Percentiles rank a stretch among this genome's conserved stretches.
Conservation (phyloP, 164 flowering plant genomes). For the Litsea cubeba region DNA sequence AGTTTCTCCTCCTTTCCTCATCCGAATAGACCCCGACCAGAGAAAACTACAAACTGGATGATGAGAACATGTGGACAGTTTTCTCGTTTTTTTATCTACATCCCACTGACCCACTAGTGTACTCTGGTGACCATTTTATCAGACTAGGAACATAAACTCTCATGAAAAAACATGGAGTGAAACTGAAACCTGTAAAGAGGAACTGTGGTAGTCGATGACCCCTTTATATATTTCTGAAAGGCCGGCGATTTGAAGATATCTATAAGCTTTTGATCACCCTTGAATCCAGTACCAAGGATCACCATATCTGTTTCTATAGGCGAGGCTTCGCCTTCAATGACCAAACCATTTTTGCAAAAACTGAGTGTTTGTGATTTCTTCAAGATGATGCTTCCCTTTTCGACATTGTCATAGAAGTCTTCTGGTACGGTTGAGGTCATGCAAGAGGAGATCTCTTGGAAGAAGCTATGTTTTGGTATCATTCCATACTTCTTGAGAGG, state of each 20-base stretch:
- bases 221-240: conserved; percentile 30
- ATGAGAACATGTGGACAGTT: not conserved
- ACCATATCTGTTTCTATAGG: conserved; percentile 46
- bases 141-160: too few species aligned
- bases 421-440: conserved; percentile 31
- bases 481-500: conserved; percentile 40
- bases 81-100: too few species aligned
- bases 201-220: conserved; percentile 24
- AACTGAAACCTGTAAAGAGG: conserved; percentile 50
- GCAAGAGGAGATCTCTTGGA: conserved; percentile 36
- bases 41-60: not conserved
- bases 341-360: conserved; percentile 48
- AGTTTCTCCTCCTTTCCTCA: not conserved
- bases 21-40: not conserved
- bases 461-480: conserved; percentile 59
- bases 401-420: conserved; percentile 50
- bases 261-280: conserved; percentile 48
- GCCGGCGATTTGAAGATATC: conserved; percentile 34
- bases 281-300: conserved; percentile 62
- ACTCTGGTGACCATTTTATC: too few species aligned
- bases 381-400: conserved; percentile 54
- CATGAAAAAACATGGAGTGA: not conserved
- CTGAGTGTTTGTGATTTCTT: conserved; percentile 37
- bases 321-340: conserved; percentile 30
- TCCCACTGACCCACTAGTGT: too few species aligned